Conservation (phyloP, 169 alveolate genomes). For the Perkinsus olseni region DNA sequence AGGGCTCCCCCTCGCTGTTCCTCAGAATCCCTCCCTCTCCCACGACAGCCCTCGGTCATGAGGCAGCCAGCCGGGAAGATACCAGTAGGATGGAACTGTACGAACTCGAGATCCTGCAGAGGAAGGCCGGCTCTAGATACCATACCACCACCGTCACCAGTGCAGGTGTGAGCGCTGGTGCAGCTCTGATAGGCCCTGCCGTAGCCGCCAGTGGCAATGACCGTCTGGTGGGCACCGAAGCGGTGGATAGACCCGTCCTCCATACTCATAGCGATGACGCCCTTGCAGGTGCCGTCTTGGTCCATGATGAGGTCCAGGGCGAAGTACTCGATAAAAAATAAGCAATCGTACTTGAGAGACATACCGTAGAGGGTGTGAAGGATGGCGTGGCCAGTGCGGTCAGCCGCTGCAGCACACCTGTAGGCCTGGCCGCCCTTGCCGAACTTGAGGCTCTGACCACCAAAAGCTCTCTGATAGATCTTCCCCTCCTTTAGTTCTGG, state of each 20-base stretch:
- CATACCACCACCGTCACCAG: constrained; percentile 93
- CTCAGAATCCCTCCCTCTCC: constrained; percentile 98
- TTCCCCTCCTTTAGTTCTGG: constrained; percentile 89
- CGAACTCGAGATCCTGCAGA: constrained; percentile 91
- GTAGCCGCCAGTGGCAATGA: constrained; percentile 95
- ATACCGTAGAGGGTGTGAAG: constrained; percentile 92
- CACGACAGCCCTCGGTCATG: constrained; percentile 98
- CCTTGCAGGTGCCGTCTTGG: constrained; percentile 69
- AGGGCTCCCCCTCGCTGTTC: constrained; percentile 90
- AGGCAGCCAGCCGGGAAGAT: constrained; percentile 93
- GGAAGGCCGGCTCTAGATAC: constrained; percentile 87
- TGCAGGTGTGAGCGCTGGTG: constrained; percentile 97
- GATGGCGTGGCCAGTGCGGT: constrained; percentile 97
- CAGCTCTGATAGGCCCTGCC: constrained; percentile 95
- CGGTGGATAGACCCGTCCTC: constrained; percentile 93
- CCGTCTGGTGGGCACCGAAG: constrained; percentile 84
- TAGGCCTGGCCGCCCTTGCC: constrained; percentile 98
- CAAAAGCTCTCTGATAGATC: constrained; percentile 94
- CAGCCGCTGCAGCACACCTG: constrained; percentile 98
- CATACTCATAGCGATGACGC: constrained; percentile 86
- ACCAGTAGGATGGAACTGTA: constrained; percentile 98
- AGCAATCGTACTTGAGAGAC: constrained; percentile 78
- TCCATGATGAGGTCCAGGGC: constrained; percentile 88
- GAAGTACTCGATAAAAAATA: constrained; percentile 92
- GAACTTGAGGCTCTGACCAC: constrained; percentile 89